Percentiles rank a stretch among this genome's conserved stretches.
Evolutionary conservation across 352 stramenopile genomes (phyloP).

Genomic region (Globisporangium echinulatum): DNA sequence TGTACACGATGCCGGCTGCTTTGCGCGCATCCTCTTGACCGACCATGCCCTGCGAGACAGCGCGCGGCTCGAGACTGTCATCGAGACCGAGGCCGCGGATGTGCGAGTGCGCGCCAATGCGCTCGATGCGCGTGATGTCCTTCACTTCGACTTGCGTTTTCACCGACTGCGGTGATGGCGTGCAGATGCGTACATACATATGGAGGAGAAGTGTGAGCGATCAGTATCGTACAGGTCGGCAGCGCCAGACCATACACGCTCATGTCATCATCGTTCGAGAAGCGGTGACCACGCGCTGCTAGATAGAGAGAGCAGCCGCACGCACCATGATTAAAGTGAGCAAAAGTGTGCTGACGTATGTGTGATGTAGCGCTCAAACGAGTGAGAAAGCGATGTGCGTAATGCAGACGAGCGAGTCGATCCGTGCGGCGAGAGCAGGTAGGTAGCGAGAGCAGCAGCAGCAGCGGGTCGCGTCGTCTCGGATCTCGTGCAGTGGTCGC

Average conservation of each 20-base stretch:
- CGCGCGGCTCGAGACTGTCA: conserved; percentile 93
- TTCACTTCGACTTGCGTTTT: conserved; percentile 90
- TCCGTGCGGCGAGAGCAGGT: background rate
- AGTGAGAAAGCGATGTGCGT: background rate
- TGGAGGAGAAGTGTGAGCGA: too few relatives aligned
- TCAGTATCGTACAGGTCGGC: too few relatives aligned
- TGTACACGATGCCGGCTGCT: conserved; percentile 93
- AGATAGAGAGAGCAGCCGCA: too few relatives aligned
- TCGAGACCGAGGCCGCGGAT: conserved; percentile 98
- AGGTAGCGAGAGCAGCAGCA: background rate
- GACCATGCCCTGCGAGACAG: conserved; percentile 95
- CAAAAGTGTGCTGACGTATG: background rate
- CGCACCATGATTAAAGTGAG: background rate
- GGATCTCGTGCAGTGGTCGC: background rate
- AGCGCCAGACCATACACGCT: too few relatives aligned
- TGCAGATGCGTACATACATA: too few relatives aligned
- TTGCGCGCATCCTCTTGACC: conserved; percentile 92
- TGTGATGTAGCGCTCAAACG: background rate
- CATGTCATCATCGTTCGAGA: too few relatives aligned
- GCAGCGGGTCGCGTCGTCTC: background rate
- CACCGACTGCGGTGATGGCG: conserved; percentile 28
- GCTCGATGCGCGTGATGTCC: conserved; percentile 97
- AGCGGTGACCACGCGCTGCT: too few relatives aligned
- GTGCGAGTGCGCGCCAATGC: conserved; percentile 98
- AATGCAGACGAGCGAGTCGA: background rate